phyloP scores from a whole-genome alignment of 2,329 filamentous ascomycete species.

The Arthrinium phaeospermum region DNA sequence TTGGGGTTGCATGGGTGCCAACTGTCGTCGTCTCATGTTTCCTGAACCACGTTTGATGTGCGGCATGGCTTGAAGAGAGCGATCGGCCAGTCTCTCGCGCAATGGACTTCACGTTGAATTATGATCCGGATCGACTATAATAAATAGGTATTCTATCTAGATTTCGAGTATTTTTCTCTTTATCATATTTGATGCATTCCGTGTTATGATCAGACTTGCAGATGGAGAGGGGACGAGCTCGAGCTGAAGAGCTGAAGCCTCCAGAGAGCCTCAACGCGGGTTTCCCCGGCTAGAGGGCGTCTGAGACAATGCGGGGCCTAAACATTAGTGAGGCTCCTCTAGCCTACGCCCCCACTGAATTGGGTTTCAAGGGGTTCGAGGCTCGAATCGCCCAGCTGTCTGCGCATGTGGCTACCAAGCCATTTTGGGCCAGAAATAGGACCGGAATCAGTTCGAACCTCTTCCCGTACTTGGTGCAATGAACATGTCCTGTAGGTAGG shows the following conservation, averaged over 20 bases:
- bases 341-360: background rate
- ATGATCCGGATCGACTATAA: background rate
- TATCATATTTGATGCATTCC: background rate
- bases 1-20: background rate
- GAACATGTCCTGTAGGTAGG: background rate
- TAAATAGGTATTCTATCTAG: background rate
- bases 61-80: conserved; percentile 1
- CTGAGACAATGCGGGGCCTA: conserved; percentile 13
- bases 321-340: conserved; percentile 11
- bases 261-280: background rate
- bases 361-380: conserved; percentile 4
- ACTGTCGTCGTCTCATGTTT: conserved; percentile 3
- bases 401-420: background rate
- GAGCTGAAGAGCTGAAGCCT: background rate
- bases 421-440: background rate
- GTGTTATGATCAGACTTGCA: background rate
- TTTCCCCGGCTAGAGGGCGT: background rate
- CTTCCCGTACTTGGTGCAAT: too few species aligned
- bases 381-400: background rate
- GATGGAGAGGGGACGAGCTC: background rate
- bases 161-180: background rate
- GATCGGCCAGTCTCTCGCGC: background rate
- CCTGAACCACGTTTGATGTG: background rate
- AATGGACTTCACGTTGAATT: background rate
- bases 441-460: background rate